Percentiles rank a stretch among this genome's conserved stretches.
phyloP scores from a whole-genome alignment of 2,329 filamentous ascomycete species.

The Pseudocercospora fuligena region DNA sequence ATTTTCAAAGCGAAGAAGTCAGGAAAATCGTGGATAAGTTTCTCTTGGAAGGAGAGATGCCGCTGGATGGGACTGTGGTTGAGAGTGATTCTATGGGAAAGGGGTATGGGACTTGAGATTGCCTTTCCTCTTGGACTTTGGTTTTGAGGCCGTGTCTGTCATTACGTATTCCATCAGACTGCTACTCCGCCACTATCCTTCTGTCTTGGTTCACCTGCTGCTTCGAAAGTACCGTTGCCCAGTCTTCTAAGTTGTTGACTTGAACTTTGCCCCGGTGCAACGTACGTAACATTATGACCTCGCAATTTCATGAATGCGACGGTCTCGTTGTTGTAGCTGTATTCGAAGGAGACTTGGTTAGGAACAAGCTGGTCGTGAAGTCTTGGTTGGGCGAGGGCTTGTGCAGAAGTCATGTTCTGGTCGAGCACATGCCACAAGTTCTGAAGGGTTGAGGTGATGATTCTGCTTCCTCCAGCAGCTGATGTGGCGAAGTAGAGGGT shows the following conservation, averaged over 20 bases:
- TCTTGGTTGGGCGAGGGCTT: conserved; percentile 69
- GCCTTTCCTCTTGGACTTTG: too few species aligned
- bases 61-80: too few species aligned
- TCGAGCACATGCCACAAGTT: conserved; percentile 75
- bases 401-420: conserved; percentile 60
- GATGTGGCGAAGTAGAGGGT: conserved; percentile 72
- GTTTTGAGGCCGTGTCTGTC: background rate
- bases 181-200: conserved; percentile 69
- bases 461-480: conserved; percentile 78
- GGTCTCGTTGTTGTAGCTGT: conserved; percentile 67
- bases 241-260: conserved; percentile 71
- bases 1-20: too few species aligned
- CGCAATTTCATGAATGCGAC: conserved; percentile 65
- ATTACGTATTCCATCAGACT: conserved; percentile 15
- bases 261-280: conserved; percentile 66
- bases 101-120: too few species aligned
- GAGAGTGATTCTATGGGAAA: too few species aligned
- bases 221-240: conserved; percentile 73
- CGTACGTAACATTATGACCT: conserved; percentile 75
- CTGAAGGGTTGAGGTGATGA: conserved; percentile 79
- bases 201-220: conserved; percentile 77
- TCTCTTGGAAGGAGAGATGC: too few species aligned
- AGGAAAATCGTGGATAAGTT: too few species aligned
- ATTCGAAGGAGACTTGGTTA: conserved; percentile 70
- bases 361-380: conserved; percentile 85